These are phyloP conservation scores for Cercospora zeae-maydis DNA, from an alignment of 2,329 filamentous ascomycete species.

Conservation along the genomic window DNA sequence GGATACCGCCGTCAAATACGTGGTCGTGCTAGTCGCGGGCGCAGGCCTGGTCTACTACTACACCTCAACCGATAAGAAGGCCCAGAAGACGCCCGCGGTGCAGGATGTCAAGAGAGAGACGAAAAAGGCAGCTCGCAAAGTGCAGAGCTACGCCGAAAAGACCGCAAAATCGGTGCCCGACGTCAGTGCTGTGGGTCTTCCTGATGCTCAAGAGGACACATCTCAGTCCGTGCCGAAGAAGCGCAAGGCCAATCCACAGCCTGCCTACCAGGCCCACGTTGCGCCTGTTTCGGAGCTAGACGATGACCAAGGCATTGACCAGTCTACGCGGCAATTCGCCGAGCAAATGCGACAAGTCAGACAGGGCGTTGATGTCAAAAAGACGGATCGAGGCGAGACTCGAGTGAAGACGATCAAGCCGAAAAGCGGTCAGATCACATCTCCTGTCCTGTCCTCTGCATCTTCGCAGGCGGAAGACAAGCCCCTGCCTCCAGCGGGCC, in stretches of 20 bases:
- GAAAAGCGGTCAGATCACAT: slow-evolving; percentile 40
- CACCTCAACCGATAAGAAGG: slow-evolving; percentile 16
- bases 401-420: slow-evolving; percentile 50
- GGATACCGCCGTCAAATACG: slow-evolving; percentile 11
- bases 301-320: slow-evolving; percentile 55
- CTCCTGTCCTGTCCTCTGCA: slow-evolving; percentile 49
- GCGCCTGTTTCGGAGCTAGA: slow-evolving; percentile 34
- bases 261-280: slow-evolving; percentile 12
- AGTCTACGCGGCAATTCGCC: slow-evolving; percentile 73
- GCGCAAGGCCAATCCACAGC: slow-evolving; percentile 33
- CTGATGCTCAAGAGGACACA: neutral
- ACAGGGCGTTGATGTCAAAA: slow-evolving; percentile 62
- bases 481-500: slow-evolving; percentile 63
- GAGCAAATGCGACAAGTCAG: slow-evolving; percentile 67
- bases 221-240: slow-evolving; percentile 31
- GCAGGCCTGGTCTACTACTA: slow-evolving; percentile 14
- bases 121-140: slow-evolving; percentile 16
- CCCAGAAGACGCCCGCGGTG: slow-evolving; percentile 2
- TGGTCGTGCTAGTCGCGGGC: slow-evolving; percentile 4
- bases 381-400: slow-evolving; percentile 56
- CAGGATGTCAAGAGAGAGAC: slow-evolving; percentile 9
- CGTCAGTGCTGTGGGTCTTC: neutral
- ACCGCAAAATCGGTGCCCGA: neutral
- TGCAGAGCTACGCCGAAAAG: slow-evolving; percentile 11
- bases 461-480: slow-evolving; percentile 78